phyloP scores from a whole-genome alignment of 768 basidiomycete genomes.

The Agrocybe praecox region DNA sequence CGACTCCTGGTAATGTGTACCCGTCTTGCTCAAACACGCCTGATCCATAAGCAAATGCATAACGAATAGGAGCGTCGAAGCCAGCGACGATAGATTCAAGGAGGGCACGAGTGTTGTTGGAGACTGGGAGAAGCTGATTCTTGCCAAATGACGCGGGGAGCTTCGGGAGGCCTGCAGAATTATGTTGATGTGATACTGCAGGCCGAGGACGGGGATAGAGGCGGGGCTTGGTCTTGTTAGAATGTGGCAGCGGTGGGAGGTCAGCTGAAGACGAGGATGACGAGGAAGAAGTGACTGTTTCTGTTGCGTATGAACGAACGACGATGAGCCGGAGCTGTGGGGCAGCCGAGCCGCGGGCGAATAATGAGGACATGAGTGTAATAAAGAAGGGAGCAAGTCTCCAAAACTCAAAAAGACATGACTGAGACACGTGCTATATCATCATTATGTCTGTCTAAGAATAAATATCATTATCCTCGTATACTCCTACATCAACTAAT shows the following conservation, averaged over 20 bases:
- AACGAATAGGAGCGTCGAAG: conserved; percentile 91
- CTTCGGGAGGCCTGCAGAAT: conserved; percentile 38
- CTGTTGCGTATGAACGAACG: conserved; percentile 46
- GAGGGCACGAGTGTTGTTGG: conserved; percentile 77
- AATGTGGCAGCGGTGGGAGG: conserved; percentile 31
- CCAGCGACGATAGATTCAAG: conserved; percentile 78
- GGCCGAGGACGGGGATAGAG: conserved; percentile 53
- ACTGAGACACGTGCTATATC: conserved; percentile 11
- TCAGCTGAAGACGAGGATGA: conserved; percentile 20
- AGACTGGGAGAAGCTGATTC: conserved; percentile 81
- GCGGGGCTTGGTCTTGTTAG: conserved; percentile 32
- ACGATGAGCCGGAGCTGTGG: conserved; percentile 22
- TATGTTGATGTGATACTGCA: conserved; percentile 33
- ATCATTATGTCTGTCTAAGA: background rate
- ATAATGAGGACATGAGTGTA: conserved; percentile 17
- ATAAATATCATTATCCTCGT: background rate
- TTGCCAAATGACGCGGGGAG: conserved; percentile 76
- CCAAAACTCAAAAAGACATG: conserved; percentile 7
- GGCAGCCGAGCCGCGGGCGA: conserved; percentile 17
- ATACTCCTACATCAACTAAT: background rate
- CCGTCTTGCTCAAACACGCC: conserved; percentile 95
- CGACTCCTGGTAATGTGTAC: conserved; percentile 38
- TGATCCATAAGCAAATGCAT: conserved; percentile 97
- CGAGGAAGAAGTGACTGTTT: conserved; percentile 34
- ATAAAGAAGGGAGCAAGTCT: background rate